Conservation (phyloP, 1,139 yeast species). For the Zygosaccharomyces sapae region DNA sequence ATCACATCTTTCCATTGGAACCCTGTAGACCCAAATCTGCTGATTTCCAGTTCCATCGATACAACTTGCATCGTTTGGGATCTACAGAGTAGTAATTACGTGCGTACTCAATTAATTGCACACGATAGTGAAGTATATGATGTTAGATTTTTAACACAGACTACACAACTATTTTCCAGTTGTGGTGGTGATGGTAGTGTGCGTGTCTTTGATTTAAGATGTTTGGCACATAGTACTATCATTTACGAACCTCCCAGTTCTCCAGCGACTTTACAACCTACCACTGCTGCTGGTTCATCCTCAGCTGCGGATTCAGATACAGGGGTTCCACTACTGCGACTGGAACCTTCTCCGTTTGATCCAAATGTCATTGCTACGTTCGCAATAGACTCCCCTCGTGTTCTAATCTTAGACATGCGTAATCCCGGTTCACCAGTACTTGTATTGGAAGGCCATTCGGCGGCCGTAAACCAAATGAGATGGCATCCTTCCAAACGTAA, state of each 20-base stretch:
- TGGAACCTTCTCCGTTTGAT: slow-evolving; percentile 76
- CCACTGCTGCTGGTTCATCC: slow-evolving; percentile 7
- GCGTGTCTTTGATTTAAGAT: slow-evolving; percentile 82
- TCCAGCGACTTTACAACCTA: slow-evolving; percentile 12
- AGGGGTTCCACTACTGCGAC: slow-evolving; percentile 57
- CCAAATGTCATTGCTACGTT: slow-evolving; percentile 78
- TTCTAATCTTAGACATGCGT: slow-evolving; percentile 76
- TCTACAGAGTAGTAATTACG: slow-evolving; percentile 56
- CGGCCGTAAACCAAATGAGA: slow-evolving; percentile 62
- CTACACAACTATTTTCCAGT: slow-evolving; percentile 78
- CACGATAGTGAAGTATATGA: slow-evolving; percentile 95
- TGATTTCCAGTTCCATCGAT: slow-evolving; percentile 86
- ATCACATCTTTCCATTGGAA: slow-evolving; percentile 96
- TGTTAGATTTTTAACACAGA: slow-evolving; percentile 74
- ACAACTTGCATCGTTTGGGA: slow-evolving; percentile 99
- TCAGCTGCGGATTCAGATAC: slow-evolving; percentile 2
- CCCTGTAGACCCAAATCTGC: slow-evolving; percentile 58
- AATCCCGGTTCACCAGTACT: slow-evolving; percentile 80
- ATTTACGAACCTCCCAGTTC: slow-evolving; percentile 61
- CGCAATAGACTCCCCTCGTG: slow-evolving; percentile 63
- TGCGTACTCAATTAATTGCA: slow-evolving; percentile 90
- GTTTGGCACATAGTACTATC: slow-evolving; percentile 90
- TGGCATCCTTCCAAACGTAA: slow-evolving; percentile 80
- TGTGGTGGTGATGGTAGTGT: slow-evolving; percentile 96
- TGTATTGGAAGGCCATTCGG: slow-evolving; percentile 65